A percentile compares a stretch with the other conserved stretches of the same genome.
These are phyloP conservation scores for Pseudozyma pruni DNA, from an alignment of 1,284 basidiomycete species.

Conservation along the genomic window DNA sequence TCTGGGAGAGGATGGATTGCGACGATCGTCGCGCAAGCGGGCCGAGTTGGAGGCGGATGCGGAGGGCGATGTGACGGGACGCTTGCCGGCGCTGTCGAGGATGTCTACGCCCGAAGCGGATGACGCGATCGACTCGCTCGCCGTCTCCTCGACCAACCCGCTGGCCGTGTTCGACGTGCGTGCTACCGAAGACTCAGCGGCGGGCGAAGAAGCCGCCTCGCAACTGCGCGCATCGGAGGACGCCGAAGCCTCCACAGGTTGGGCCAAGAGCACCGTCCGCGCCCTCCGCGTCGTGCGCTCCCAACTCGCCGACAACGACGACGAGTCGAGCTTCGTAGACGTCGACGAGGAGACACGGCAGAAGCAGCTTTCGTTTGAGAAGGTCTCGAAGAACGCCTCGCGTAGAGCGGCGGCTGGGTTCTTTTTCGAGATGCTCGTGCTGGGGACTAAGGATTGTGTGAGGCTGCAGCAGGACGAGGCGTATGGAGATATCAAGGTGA, in stretches of 20 bases:
- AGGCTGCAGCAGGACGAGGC: slow-evolving; percentile 76
- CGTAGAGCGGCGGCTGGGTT: slow-evolving; percentile 91
- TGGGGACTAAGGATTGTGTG: slow-evolving; percentile 90
- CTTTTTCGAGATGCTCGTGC: slow-evolving; percentile 95
- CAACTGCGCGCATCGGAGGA: slow-evolving; percentile 69
- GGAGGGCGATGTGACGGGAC: slow-evolving; percentile 33
- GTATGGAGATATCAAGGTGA: slow-evolving; percentile 87
- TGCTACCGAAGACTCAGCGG: slow-evolving; percentile 61
- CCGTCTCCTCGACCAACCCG: slow-evolving; percentile 78
- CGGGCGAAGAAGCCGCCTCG: slow-evolving; percentile 68
- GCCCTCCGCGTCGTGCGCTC: slow-evolving; percentile 83
- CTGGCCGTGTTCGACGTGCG: slow-evolving; percentile 84
- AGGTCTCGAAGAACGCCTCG: slow-evolving; percentile 82
- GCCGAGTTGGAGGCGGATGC: slow-evolving; percentile 33
- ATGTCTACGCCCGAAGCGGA: slow-evolving; percentile 72
- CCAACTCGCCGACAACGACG: slow-evolving; percentile 73
- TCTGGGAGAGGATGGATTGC: slow-evolving; percentile 38
- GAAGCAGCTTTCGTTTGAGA: slow-evolving; percentile 78
- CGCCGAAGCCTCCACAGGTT: slow-evolving; percentile 73
- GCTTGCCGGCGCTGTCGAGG: slow-evolving; percentile 52
- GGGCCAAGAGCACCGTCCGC: slow-evolving; percentile 87
- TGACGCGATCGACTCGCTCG: slow-evolving; percentile 72
- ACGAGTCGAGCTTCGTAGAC: slow-evolving; percentile 41
- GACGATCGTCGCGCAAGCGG: slow-evolving; percentile 42
- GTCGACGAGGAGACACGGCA: slow-evolving; percentile 23